These are phyloP conservation scores for Fusarium duplospermum DNA, from an alignment of 2,329 filamentous ascomycete species.

Conservation along the genomic window DNA sequence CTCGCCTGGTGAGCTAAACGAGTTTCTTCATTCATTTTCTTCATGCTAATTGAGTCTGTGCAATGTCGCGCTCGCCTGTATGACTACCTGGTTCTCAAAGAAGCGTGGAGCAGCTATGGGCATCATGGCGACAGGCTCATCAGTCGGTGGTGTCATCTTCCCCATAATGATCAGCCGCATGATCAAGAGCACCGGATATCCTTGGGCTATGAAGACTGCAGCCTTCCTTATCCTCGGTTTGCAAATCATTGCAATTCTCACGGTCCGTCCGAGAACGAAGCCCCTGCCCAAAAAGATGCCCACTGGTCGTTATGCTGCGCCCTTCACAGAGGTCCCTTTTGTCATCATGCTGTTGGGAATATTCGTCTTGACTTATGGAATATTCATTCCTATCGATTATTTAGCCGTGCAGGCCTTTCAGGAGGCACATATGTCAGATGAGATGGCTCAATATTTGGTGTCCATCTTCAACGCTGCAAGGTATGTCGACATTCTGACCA, in stretches of 20 bases:
- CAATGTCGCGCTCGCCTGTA: neutral
- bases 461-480: neutral
- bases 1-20: neutral
- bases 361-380: neutral
- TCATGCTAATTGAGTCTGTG: neutral
- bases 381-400: neutral
- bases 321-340: neutral
- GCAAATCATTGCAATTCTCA: neutral
- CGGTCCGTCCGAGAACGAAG: neutral
- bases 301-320: neutral
- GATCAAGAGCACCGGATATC: neutral
- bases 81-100: slow-evolving; percentile 3
- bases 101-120: slow-evolving; percentile 7
- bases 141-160: slow-evolving; percentile 14
- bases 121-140: slow-evolving; percentile 3
- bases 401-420: neutral
- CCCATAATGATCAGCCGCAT: slow-evolving; percentile 13
- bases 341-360: neutral
- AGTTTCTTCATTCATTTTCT: accelerated
- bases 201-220: slow-evolving; percentile 3
- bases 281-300: too few relatives aligned
- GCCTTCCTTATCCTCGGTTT: neutral
- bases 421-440: neutral
- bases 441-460: neutral
- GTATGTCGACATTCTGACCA: neutral